Base-by-base conservation (phyloP, 1,284 basidiomycete genomes). In the Fomitiporia mediterranea region DNA sequence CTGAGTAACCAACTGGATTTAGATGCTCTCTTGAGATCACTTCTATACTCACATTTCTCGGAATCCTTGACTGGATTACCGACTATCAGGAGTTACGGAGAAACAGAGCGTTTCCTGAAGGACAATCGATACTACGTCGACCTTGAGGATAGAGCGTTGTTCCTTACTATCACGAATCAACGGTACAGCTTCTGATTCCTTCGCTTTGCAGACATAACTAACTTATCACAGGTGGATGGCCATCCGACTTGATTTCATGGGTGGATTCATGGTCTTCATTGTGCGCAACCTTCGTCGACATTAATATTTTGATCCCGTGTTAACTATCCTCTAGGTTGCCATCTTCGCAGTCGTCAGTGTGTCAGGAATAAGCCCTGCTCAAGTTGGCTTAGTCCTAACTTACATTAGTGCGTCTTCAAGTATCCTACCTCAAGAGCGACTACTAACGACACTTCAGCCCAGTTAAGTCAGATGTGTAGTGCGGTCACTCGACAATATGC, bases 21-120 rank as follows among this genome's bases (percentile, higher is more conserved):
- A 76, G 84, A 88, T 63, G 74, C 82, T 0, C 82, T 86, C 71
- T 73, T 88, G 11, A 82, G 86, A 39, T 84, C 83, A 0, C 68
- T 85, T 23, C 75, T 93, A 13, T 93, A 92, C 66, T 80, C 86
- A 1, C 91, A 92, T 70, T 87, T 93, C 64, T 82, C 85, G 0
- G 91, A 94, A 70, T 87, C 87, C 0, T 72, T 94, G 1, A 82
- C 78, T 66, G 90, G 89, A 3, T 70, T 92, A 8, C 77, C 86
- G 0, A 93, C 89, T 0, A 86, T 93, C 46, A 79, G 88, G 21
- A 85, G 84, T 38, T 90, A 87, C 62, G 80, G 81, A 23, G 84
- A 83, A 63, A 76, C 78, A 1, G 65, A 72, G 1, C 75, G 83
- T 13, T 91, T 93, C 68, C 69, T 90, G 54, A 67, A 71, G 23